These are phyloP conservation scores for Capsicum pubescens DNA, from an alignment of 257 asterid species.

Conservation along the genomic window DNA sequence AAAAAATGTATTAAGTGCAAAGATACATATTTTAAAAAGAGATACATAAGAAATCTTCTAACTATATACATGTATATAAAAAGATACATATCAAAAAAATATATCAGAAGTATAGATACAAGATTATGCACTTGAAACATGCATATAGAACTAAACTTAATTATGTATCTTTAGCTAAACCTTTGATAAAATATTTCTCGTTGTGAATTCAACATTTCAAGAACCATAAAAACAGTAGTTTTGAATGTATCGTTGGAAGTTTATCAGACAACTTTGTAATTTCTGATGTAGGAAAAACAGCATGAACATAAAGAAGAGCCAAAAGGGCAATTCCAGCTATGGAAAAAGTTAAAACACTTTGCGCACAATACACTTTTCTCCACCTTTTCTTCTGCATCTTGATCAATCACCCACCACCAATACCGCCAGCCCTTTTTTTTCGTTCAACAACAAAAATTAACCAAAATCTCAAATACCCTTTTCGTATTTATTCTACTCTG, in stretches of 20 bases:
- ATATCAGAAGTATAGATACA: too few species aligned
- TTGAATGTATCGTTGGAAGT: slow-evolving; percentile 49
- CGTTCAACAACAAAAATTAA: background rate
- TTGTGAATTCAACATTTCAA: background rate
- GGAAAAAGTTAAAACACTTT: slow-evolving; percentile 63
- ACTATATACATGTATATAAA: too few species aligned
- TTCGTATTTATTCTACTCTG: background rate
- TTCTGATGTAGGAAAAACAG: slow-evolving; percentile 41
- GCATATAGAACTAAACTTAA: too few species aligned
- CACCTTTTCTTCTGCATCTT: slow-evolving; percentile 64
- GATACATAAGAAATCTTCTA: too few species aligned
- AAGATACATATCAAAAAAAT: too few species aligned
- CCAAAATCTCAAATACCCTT: background rate
- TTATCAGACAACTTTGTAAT: slow-evolving; percentile 59
- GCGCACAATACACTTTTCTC: slow-evolving; percentile 64
- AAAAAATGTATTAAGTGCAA: too few species aligned
- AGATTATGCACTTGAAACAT: too few species aligned
- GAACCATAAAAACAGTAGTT: background rate
- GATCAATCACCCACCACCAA: slow-evolving; percentile 23
- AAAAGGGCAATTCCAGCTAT: slow-evolving; percentile 55
- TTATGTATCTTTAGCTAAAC: too few species aligned
- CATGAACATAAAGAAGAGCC: slow-evolving; percentile 62
- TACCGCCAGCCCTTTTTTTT: background rate
- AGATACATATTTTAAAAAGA: too few species aligned
- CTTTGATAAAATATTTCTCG: too few species aligned